Evolutionary conservation across 176 grass and related monocot genomes (phyloP).

Genomic region (Stipa capillata): DNA sequence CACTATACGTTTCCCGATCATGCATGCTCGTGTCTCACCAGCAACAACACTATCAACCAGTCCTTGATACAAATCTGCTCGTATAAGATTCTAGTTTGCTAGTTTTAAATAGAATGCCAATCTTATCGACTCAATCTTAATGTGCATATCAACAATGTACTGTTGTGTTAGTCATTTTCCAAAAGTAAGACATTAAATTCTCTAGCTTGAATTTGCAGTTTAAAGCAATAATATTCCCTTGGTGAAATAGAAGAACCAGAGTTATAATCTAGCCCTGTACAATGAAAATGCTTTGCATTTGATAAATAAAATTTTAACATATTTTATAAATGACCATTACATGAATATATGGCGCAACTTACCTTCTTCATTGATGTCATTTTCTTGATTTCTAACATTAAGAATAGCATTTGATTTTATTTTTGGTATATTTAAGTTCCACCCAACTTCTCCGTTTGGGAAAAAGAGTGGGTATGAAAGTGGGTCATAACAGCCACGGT

Average conservation of each 20-base stretch:
- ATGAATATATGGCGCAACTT: too few relatives aligned
- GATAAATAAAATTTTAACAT: too few relatives aligned
- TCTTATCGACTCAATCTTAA: not conserved
- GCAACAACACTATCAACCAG: not conserved
- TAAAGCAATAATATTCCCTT: not conserved
- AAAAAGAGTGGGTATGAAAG: not conserved
- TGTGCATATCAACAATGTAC: not conserved
- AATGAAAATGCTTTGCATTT: too few relatives aligned
- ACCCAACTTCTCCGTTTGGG: not conserved
- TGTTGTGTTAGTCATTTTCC: not conserved
- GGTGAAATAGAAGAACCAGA: not conserved
- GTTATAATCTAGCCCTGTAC: not conserved
- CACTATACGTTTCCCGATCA: not conserved
- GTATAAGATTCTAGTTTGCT: not conserved
- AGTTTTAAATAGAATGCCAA: too few relatives aligned
- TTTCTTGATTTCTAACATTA: too few relatives aligned
- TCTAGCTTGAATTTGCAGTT: not conserved
- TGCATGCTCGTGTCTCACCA: not conserved
- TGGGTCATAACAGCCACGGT: not conserved
- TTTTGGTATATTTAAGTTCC: not conserved
- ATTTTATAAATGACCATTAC: too few relatives aligned
- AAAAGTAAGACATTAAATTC: not conserved
- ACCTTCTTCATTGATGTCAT: too few relatives aligned
- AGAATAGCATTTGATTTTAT: too few relatives aligned
- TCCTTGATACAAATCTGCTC: not conserved